phyloP scores from a whole-genome alignment of 2,329 filamentous ascomycete genomes.

The Pseudogymnoascus sp. region DNA sequence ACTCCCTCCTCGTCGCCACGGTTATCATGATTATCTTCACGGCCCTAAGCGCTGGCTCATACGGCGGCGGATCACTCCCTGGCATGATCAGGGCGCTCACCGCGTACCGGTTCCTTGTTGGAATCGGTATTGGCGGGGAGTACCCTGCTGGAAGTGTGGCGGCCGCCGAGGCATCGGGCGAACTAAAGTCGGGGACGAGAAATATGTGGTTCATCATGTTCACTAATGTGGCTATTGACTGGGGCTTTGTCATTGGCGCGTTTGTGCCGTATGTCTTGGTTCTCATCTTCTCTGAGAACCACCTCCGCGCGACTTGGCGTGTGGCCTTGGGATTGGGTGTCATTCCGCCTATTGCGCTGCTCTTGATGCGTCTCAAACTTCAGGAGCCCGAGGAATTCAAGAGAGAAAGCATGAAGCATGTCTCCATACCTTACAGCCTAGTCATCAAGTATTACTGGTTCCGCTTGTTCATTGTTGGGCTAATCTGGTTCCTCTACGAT shows the following conservation, averaged over 20 bases:
- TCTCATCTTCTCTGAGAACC: conserved; percentile 43
- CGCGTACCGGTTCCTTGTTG: conserved; percentile 76
- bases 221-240: conserved; percentile 81
- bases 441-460: conserved; percentile 63
- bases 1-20: conserved; percentile 73
- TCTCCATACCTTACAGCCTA: conserved; percentile 47
- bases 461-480: conserved; percentile 59
- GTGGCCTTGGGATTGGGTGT: conserved; percentile 70
- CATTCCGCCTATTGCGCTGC: conserved; percentile 65
- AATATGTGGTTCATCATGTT: conserved; percentile 90
- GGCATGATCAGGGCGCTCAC: conserved; percentile 74
- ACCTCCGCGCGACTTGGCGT: conserved; percentile 73
- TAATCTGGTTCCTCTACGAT: conserved; percentile 83
- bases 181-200: conserved; percentile 71
- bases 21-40: conserved; percentile 80
- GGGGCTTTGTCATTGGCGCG: conserved; percentile 73
- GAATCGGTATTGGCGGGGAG: conserved; percentile 74
- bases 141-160: conserved; percentile 80
- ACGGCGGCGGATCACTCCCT: conserved; percentile 59
- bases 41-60: conserved; percentile 68
- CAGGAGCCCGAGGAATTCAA: conserved; percentile 74
- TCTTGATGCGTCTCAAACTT: conserved; percentile 64
- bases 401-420: conserved; percentile 30
- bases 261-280: conserved; percentile 66
- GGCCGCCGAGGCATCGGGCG: conserved; percentile 74